A percentile compares a stretch with the other conserved stretches of the same genome.
Conservation (phyloP, 2,329 filamentous ascomycete genomes). For the Coniochaeta hoffmannii region DNA sequence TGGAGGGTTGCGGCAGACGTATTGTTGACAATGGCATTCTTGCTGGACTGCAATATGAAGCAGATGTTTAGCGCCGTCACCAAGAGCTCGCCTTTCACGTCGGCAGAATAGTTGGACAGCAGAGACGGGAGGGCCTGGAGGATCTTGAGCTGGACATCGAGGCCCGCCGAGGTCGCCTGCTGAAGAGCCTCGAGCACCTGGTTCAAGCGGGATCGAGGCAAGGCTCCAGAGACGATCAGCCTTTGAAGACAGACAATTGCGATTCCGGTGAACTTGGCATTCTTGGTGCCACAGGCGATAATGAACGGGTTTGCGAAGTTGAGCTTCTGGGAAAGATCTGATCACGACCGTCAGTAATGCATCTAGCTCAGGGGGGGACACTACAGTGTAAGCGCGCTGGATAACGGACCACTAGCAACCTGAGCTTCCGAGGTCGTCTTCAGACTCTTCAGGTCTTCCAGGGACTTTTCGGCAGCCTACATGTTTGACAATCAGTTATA, state of each 20-base stretch:
- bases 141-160: constrained; percentile 94
- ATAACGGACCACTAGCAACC: constrained; percentile 56
- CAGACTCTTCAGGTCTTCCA: constrained; percentile 78
- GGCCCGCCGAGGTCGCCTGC: constrained; percentile 69
- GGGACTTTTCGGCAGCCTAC: constrained; percentile 85
- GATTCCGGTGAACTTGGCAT: constrained; percentile 82
- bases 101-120: constrained; percentile 79
- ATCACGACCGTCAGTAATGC: neutral
- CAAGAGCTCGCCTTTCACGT: constrained; percentile 74
- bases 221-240: constrained; percentile 71
- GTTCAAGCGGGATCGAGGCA: constrained; percentile 71
- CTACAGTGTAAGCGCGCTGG: neutral
- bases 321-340: constrained; percentile 75
- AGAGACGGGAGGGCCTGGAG: constrained; percentile 85
- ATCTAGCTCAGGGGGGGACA: neutral
- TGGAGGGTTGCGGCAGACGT: constrained; percentile 95
- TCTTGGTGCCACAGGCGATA: constrained; percentile 83
- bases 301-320: constrained; percentile 92
- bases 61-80: constrained; percentile 83
- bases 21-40: constrained; percentile 88
- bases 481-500: constrained; percentile 10
- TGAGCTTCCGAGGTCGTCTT: constrained; percentile 69
- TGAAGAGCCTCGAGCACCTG: constrained; percentile 84
- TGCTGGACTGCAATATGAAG: constrained; percentile 82
- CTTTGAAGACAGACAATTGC: constrained; percentile 85